phyloP scores from a whole-genome alignment of 2,329 filamentous ascomycete genomes.

The Colletotrichum truncatum region DNA sequence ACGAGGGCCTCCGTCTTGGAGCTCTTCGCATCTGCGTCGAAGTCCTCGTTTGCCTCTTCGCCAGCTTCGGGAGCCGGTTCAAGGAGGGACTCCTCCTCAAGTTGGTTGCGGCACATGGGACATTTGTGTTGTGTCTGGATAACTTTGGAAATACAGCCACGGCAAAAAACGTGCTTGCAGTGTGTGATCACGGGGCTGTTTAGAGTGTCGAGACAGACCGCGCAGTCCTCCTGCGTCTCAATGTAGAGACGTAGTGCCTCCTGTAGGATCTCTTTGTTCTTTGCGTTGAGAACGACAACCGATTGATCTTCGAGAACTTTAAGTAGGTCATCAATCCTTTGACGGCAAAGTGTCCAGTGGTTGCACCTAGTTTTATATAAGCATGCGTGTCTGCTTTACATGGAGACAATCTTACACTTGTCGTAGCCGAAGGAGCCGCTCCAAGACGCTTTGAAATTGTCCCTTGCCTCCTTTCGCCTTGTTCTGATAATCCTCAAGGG shows the following conservation, averaged over 20 bases:
- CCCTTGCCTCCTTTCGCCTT: slow-evolving; percentile 52
- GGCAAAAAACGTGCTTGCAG: slow-evolving; percentile 85
- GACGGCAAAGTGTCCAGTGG: slow-evolving; percentile 84
- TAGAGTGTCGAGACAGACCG: slow-evolving; percentile 80
- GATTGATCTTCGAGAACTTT: slow-evolving; percentile 73
- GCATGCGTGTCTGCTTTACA: slow-evolving; percentile 9
- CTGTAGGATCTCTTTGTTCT: slow-evolving; percentile 78
- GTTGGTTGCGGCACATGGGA: slow-evolving; percentile 80
- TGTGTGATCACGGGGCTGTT: slow-evolving; percentile 82
- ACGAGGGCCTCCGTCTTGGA: slow-evolving; percentile 86
- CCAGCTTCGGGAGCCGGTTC: slow-evolving; percentile 69
- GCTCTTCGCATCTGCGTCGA: slow-evolving; percentile 73
- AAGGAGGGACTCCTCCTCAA: slow-evolving; percentile 68
- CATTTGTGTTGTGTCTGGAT: slow-evolving; percentile 82
- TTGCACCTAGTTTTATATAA: slow-evolving; percentile 67
- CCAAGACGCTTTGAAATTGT: slow-evolving; percentile 79
- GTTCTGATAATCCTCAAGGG: slow-evolving; percentile 68
- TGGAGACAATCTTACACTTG: slow-evolving; percentile 65
- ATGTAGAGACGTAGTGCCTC: slow-evolving; percentile 79
- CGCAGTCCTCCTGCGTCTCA: slow-evolving; percentile 84
- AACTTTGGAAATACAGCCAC: slow-evolving; percentile 76
- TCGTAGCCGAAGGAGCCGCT: slow-evolving; percentile 82
- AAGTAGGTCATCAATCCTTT: slow-evolving; percentile 78
- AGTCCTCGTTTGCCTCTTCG: slow-evolving; percentile 56
- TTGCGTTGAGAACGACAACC: slow-evolving; percentile 74